These are phyloP conservation scores for Botrytis pseudocinerea DNA, from an alignment of 2,329 filamentous ascomycete species.

Conservation along the genomic window DNA sequence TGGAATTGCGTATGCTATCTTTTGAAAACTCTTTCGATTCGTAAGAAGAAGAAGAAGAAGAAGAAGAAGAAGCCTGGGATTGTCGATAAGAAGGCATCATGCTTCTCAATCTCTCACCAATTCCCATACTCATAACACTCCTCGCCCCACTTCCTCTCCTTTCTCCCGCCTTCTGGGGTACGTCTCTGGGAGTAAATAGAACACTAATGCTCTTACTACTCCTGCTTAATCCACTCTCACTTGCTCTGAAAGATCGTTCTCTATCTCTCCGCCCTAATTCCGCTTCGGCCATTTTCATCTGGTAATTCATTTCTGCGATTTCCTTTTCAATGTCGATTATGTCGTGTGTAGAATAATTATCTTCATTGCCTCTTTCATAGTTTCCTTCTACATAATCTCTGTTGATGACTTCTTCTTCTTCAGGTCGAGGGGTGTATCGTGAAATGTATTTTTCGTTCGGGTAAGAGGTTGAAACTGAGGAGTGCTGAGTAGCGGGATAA, in stretches of 20 bases:
- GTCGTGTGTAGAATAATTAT: not conserved
- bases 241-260: not conserved
- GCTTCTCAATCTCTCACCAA: slow-evolving; percentile 2
- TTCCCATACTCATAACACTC: not conserved
- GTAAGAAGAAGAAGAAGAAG: not conserved
- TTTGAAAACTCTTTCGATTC: not conserved
- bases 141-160: not conserved
- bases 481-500: not conserved
- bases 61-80: not conserved
- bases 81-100: slow-evolving; percentile 6
- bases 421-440: not conserved
- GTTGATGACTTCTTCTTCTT: not conserved
- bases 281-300: slow-evolving; percentile 1
- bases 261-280: not conserved
- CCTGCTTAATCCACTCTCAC: slow-evolving; percentile 13
- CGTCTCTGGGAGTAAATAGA: not conserved
- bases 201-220: slow-evolving; percentile 21
- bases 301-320: slow-evolving; percentile 13
- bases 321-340: slow-evolving; percentile 15
- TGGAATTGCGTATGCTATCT: not conserved
- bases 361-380: not conserved
- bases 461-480: not conserved
- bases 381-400: not conserved
- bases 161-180: not conserved
- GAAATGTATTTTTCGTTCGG: not conserved